phyloP scores from a whole-genome alignment of 1,284 basidiomycete species.

The Hortiboletus rubellus region DNA sequence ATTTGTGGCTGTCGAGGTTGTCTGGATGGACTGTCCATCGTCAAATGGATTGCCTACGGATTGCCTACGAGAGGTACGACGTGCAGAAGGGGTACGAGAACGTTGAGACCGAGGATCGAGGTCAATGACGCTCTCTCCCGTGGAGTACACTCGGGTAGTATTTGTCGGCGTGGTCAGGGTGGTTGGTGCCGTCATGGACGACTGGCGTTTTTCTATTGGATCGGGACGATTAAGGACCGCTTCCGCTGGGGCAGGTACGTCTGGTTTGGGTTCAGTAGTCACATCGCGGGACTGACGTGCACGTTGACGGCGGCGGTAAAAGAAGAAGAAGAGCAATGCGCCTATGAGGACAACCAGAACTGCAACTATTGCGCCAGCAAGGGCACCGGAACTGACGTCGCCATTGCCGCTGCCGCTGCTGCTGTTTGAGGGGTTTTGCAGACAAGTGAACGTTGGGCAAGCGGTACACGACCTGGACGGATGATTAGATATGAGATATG shows the following conservation, averaged over 20 bases:
- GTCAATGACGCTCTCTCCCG: constrained; percentile 54
- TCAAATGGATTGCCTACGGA: constrained; percentile 67
- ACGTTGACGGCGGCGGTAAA: constrained; percentile 57
- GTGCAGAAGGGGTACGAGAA: constrained; percentile 33
- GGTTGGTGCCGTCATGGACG: constrained; percentile 24
- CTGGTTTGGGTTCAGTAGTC: constrained; percentile 49
- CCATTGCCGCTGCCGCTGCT: constrained; percentile 23
- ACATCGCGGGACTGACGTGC: constrained; percentile 29
- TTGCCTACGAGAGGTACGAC: constrained; percentile 17
- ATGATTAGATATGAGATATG: constrained; percentile 11
- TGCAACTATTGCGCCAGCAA: constrained; percentile 73
- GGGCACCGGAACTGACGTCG: constrained; percentile 62
- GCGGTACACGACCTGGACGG: constrained; percentile 54
- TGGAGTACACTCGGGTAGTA: constrained; percentile 48
- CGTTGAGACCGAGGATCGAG: constrained; percentile 53
- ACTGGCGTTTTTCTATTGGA: constrained; percentile 62
- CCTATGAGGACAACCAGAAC: constrained; percentile 57
- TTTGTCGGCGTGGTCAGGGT: constrained; percentile 31
- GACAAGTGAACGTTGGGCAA: constrained; percentile 47
- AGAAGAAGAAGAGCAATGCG: constrained; percentile 52
- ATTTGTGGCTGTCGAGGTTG: constrained; percentile 64
- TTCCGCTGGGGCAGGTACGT: constrained; percentile 69
- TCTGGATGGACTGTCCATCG: constrained; percentile 75
- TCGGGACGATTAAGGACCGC: constrained; percentile 76
- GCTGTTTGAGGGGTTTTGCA: constrained; percentile 13